Evolutionary conservation across 768 basidiomycete genomes (phyloP).

Genomic region (Collybiopsis confluens): DNA sequence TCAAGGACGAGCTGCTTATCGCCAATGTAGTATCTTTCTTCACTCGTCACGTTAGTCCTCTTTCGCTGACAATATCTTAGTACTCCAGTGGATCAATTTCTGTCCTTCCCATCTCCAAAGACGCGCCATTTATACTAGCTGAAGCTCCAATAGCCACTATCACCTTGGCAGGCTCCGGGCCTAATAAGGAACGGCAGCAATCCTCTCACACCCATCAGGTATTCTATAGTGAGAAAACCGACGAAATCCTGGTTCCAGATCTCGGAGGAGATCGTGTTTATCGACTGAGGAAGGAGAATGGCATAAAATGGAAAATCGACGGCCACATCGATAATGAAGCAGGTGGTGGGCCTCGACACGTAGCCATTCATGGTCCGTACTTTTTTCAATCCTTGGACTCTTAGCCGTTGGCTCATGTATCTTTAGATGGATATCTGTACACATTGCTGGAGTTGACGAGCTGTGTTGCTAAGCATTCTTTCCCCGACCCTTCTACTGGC

Average conservation of each 20-base stretch:
- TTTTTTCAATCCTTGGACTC: background rate
- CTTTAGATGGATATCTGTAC: slow-evolving; percentile 57
- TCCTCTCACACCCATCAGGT: slow-evolving; percentile 78
- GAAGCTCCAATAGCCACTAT: slow-evolving; percentile 27
- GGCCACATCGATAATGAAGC: slow-evolving; percentile 43
- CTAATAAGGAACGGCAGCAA: slow-evolving; percentile 63
- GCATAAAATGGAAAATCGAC: slow-evolving; percentile 45
- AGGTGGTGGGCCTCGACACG: slow-evolving; percentile 72
- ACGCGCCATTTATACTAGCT: slow-evolving; percentile 39
- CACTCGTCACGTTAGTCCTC: background rate
- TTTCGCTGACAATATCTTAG: slow-evolving; percentile 29
- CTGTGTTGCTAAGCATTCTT: slow-evolving; percentile 49
- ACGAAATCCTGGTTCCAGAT: slow-evolving; percentile 70
- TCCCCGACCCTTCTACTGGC: slow-evolving; percentile 36
- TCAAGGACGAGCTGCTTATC: slow-evolving; percentile 54
- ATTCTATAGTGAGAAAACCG: slow-evolving; percentile 38
- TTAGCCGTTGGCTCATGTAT: background rate
- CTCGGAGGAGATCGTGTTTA: slow-evolving; percentile 71
- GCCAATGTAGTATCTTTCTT: slow-evolving; percentile 59
- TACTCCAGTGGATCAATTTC: slow-evolving; percentile 65
- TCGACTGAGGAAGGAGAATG: slow-evolving; percentile 39
- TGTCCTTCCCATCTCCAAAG: slow-evolving; percentile 49
- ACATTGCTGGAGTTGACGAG: slow-evolving; percentile 65
- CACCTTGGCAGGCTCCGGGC: slow-evolving; percentile 53
- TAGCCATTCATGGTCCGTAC: slow-evolving; percentile 54